Base-by-base conservation (phyloP, 73 alveolate species). In the Paramecium octaurelia region DNA sequence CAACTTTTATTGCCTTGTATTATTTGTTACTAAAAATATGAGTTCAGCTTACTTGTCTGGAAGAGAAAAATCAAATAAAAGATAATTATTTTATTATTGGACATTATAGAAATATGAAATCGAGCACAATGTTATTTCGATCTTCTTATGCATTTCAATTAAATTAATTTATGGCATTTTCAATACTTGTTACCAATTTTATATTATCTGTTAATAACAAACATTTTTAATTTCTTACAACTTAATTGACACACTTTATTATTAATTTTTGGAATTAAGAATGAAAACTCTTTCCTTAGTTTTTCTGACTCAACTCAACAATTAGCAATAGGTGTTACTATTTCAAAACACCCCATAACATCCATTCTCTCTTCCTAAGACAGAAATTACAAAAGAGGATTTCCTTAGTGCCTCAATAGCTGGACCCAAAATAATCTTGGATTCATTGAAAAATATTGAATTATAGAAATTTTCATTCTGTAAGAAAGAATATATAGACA, bases 91-190 rank as follows among this genome's bases (percentile, higher is more conserved):
- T 73, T 34, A 38, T 38, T 73, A 73, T 73, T 43, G 40, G 60
- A 73, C 57, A 73, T 73, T 73, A 73, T 73, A 73, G 87, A 73
- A 73, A 73, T 73, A 40, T 21, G 54, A 73, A 21, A 73, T 73
- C n/a, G 87, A 29, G 46, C 87, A 73, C 59, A 73, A 73, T 34
- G 27, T 64, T 64, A 64, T 31, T 64, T 64, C 84, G 27, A 27
- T 64, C 46, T 34, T 64, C 46, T 34, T 64, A 64, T 3, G 24
- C 84, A 64, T 64, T 31, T 27, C 24, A 64, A 31, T 64, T 54
- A 54, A 54, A 54, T 54, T 54, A 54, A 64, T 31, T 64, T 64
- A 20, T 64, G 84, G 48, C 27, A 31, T 64, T 64, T 64, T 64
- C 20, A 29, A 59, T 24, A 21, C 34, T 24, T 3, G 18, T 20